phyloP scores from a whole-genome alignment of 139 green algal species.

The Eudorina sp. region DNA sequence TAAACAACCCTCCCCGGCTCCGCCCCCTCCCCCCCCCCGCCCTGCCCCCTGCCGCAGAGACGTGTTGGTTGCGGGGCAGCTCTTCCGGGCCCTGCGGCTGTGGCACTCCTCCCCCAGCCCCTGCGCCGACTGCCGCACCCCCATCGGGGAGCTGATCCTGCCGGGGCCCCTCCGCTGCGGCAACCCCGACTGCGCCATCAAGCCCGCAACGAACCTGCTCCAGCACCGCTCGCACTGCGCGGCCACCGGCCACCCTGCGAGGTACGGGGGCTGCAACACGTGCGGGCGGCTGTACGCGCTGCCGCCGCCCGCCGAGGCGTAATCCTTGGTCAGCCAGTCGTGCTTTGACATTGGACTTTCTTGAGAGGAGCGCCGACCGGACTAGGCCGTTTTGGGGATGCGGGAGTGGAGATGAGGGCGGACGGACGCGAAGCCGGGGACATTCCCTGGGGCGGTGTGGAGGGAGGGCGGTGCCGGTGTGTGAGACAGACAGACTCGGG shows the following conservation, averaged over 20 bases:
- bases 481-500: no score
- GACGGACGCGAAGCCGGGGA: no score
- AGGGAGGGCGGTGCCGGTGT: no score
- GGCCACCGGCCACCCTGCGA: neutral
- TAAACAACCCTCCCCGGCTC: no score
- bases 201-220: neutral
- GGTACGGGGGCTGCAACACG: neutral
- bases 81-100: slow-evolving; percentile 63
- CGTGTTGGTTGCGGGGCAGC: slow-evolving; percentile 57
- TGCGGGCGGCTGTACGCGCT: slow-evolving; percentile 21
- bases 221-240: slow-evolving; percentile 14
- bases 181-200: neutral
- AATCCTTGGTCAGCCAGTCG: no score
- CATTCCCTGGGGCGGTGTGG: no score
- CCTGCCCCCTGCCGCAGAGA: slow-evolving; percentile 14
- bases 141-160: slow-evolving; percentile 46
- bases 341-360: no score
- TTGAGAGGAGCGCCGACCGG: no score
- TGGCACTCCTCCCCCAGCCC: slow-evolving; percentile 71
- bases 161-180: slow-evolving; percentile 4
- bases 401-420: no score
- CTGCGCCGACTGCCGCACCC: slow-evolving; percentile 52
- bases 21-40: neutral
- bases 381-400: no score
- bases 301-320: neutral